Conservation (phyloP, 164 flowering plant species). For the Echeveria elegans region DNA sequence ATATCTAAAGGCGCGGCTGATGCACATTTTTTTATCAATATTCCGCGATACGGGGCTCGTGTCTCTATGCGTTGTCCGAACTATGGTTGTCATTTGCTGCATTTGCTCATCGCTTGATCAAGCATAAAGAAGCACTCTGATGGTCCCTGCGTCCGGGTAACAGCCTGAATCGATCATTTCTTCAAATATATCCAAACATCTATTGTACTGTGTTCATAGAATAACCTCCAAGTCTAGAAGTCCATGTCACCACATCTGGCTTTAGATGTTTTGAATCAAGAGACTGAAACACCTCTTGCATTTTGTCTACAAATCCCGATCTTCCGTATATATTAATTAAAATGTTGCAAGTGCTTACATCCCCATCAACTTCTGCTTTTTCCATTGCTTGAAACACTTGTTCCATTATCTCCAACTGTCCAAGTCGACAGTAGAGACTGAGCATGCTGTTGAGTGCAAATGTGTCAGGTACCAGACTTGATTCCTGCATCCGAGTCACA, state of each 20-base stretch:
- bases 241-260: constrained; percentile 87
- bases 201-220: constrained; percentile 62
- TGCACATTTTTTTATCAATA: neutral
- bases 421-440: constrained; percentile 62
- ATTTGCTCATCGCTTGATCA: constrained; percentile 74
- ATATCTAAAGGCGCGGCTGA: too few relatives aligned
- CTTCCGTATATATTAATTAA: constrained; percentile 67
- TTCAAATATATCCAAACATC: constrained; percentile 75
- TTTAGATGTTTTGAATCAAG: constrained; percentile 41
- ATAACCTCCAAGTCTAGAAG: constrained; percentile 73
- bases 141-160: constrained; percentile 84
- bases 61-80: constrained; percentile 76
- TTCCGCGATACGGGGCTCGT: constrained; percentile 8
- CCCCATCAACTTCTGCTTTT: constrained; percentile 37
- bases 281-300: constrained; percentile 55
- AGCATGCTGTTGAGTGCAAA: constrained; percentile 74
- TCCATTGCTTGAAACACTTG: constrained; percentile 51
- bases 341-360: constrained; percentile 82
- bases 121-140: constrained; percentile 63
- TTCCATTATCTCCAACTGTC: constrained; percentile 79
- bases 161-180: constrained; percentile 88
- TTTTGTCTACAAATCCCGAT: constrained; percentile 60
- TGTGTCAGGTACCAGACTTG: constrained; percentile 70
- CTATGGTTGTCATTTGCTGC: constrained; percentile 59
- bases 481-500: constrained; percentile 51